Evolutionary conservation across 495 filamentous ascomycete species (phyloP), one percentile per base, ranked within the genome.

Genomic region (Aspergillus biplanus): DNA sequence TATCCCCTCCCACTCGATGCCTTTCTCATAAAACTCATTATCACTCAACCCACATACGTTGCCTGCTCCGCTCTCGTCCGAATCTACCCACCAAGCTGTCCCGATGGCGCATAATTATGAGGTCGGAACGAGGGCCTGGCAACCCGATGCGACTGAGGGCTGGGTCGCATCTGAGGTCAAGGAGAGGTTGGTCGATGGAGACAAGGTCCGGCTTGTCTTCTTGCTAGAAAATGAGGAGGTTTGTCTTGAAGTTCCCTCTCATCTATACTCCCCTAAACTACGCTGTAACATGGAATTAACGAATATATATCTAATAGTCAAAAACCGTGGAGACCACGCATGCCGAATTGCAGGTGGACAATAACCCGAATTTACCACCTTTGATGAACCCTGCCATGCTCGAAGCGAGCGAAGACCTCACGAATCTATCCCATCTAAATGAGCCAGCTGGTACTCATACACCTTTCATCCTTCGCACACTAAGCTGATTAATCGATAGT

Each of bases 321-420:
- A 94, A 88, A 76, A 86, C 81, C n/a, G 71, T 96, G 53, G 87
- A 90, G 76, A 93, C 95, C 61, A 93, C 93, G 11, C 74, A 89
- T 64, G 87, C 87, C 68, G 92, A 86, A 66, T 81, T 99, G 63
- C 87, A 92, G 76, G 81, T 90, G 63, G 88, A 92, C 73, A 86
- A 86, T 67, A 87, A 89, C 66, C 65, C 80, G 16, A 80, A 82
- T 16, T 82, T 98, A 49, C 95, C 95, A 9, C 95, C 95, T 46
- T 78, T 98, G 67, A 98, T 98, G 95, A 99, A 99, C 72, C 95
- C 95, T 54, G 86, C 94, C 32, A 95, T 99, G 87, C 89, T 99
- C 48, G 95, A 99, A 85, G 95, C 95, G 65, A 97, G 93, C 75
- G 95, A 99, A 79, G 95, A 99, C 76, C 81, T 99, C 69, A 99